phyloP scores from a whole-genome alignment of 768 basidiomycete species.

The Russula earlei region DNA sequence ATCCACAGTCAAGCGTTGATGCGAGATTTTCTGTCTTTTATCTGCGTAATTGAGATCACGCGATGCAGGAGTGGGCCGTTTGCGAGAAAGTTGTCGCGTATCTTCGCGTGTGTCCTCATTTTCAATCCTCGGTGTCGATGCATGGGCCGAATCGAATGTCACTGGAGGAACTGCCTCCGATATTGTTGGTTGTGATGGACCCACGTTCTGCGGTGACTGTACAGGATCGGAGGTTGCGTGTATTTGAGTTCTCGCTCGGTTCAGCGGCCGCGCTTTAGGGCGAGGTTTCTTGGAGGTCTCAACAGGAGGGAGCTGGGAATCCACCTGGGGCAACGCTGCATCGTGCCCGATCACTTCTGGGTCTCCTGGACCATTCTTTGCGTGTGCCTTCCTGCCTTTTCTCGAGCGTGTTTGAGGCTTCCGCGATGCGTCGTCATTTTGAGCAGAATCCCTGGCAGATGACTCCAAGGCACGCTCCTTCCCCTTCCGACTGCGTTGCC shows the following conservation, averaged over 20 bases:
- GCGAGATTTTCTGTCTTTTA: slow-evolving; percentile 2
- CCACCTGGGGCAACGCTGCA: neutral
- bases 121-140: neutral
- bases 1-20: neutral
- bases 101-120: neutral
- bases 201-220: neutral
- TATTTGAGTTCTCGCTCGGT: neutral
- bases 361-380: neutral
- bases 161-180: neutral
- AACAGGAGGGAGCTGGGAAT: neutral
- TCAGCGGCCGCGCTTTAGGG: slow-evolving; percentile 7
- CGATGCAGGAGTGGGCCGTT: neutral
- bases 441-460: neutral
- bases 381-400: neutral
- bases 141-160: neutral
- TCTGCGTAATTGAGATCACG: neutral
- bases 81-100: neutral
- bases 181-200: neutral
- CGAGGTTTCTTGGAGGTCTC: neutral
- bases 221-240: neutral
- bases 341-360: neutral
- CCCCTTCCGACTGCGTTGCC: slow-evolving; percentile 16
- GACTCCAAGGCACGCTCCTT: neutral
- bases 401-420: neutral
- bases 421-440: neutral